Base-by-base conservation (phyloP, 2,329 filamentous ascomycete genomes). In the Whalleya microplaca region DNA sequence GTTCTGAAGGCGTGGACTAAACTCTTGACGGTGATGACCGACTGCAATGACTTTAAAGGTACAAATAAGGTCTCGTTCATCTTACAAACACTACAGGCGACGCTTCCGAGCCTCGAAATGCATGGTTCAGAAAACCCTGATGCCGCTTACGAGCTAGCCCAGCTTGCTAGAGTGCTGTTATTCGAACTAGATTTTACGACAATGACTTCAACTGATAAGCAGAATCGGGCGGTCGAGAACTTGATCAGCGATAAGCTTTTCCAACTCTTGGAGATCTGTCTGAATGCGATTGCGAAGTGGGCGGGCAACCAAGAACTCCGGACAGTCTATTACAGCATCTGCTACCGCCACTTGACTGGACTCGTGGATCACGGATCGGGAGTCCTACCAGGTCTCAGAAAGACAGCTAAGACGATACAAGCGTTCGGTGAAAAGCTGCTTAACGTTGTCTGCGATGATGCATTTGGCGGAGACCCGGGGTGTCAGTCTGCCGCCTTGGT, bases 381-480 rank as follows among this genome's bases (percentile, higher is more conserved):
- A 9, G 71, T 78, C 42, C 71, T 73, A 14, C 75, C 79, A 2
- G 80, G 77, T 40, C 77, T 80, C 18, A 73, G 76, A 23, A 83
- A 90, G 70, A 88, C 90, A 1, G 82, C 96, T 64, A 92, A 91
- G 71, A 85, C 88, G 3, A 87, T 92, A 41, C 78, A 80, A 48
- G 72, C 80, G 12, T 84, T 83, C 44, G 93, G 95, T 41, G 90
- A 92, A 66, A 84, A 90, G 52, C 80, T 98, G 41, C 83, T 98
- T 58, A 92, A 94, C 65, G 86, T 92, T 21, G 81, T 97, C 43
- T 97, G 93, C 70, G 95, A 99, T 68, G 95, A 99, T 76, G 93
- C 92, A 19, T 94, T 93, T 71, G 87, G 89, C 56, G 92, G 92
- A 41, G 89, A 94, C 68, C 84, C 90, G 40, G 84, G 82, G 12